Evolutionary conservation across 768 basidiomycete genomes (phyloP), one percentile per base, ranked within the genome.

Genomic region (Pluteus cervinus): DNA sequence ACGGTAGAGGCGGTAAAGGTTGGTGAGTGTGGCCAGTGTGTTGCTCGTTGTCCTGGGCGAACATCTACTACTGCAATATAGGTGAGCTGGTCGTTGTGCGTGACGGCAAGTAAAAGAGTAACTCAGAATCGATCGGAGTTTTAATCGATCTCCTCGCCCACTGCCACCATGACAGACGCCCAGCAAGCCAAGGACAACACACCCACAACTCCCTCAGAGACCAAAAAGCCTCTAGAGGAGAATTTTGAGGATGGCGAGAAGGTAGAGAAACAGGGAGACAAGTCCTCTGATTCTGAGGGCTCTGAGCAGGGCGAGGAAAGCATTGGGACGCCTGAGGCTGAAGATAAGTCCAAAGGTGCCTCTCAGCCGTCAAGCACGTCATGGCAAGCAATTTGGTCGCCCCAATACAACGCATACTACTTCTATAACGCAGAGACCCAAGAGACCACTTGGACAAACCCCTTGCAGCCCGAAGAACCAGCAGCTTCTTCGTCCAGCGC

Each of bases 381-480:
- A 18, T 90, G 88, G 87, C 88, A 89, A 57, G 87, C 87, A 24
- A 71, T 91, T 21, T 90, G 71, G 61, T 79, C 86, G 1, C 75
- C 85, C 1, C 68, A 79, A 43, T 76, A 86, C 63, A 83, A 75
- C 57, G 70, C 84, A 7, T 91, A 91, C 61, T 91, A 91, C 58
- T 91, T 89, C 65, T 85, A 71, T 69, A 91, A 89, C 58, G 40
- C 76, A 7, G 56, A 62, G 42, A 88, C 87, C 0, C 68, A 80
- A 37, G 77, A 89, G 62, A 90, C 87, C 12, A 90, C 87, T 2
- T 90, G 88, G 88, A 62, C 65, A 20, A 90, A 90, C 51, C 87
- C 87, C 7, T 65, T 91, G 26, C 63, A 74, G 29, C 60, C 60
- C 12, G 33, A 50, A 29, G 47, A 48, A n/a, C 37, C 57, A 2